Base-by-base conservation (phyloP, 1,284 basidiomycete genomes). In the Trichosporon sp. region DNA sequence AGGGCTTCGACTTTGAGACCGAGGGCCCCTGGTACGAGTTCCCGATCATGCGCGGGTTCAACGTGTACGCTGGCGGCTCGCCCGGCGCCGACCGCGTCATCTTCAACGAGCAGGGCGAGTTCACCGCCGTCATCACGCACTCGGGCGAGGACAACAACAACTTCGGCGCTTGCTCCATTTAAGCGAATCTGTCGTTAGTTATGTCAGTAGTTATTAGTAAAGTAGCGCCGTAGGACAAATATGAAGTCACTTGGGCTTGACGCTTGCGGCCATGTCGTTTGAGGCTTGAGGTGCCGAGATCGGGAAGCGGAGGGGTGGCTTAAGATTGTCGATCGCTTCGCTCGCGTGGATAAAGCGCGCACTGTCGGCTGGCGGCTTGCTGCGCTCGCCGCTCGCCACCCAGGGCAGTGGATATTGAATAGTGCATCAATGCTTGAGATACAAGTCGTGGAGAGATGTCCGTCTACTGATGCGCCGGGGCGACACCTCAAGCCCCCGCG, bases 351-450 rank as follows among this genome's bases (percentile, higher is more conserved):
- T 26, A 26, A 26, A 26, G 26, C 26, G 26, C 26, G 26, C 26
- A 26, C 26, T 26, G 26, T 26, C 26, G 26, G 26, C 26, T 26
- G 26, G 26, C 26, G 26, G 38, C 66, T 67, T 35, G 51, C 66
- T 56, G 2, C 51, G 19, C 51, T 40, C 51, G 32, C 32, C n/a
- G 43, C 35, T 14, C 19, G 66, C 51, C 16, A 19, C 51, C 12
- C 59, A 14, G 26, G 21, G 56, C 56, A 48, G 12, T 61, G 31
- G 71, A 69, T 73, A 70, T 71, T 74, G 74, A 76, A 75, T 75
- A 73, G 75, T 77, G 75, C 73, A 76, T 76, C 73, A 71, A 78
- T 78, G 77, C 75, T 70, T 76, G 70, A 63, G 59, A 76, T 78
- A 76, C 77, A 78, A 75, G 70, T 63, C 75, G 71, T 75, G 71